Percentiles rank a stretch among this genome's conserved stretches.
Conservation (phyloP, 192 early-diverging fungal genomes). For the Coemansia sp. region DNA sequence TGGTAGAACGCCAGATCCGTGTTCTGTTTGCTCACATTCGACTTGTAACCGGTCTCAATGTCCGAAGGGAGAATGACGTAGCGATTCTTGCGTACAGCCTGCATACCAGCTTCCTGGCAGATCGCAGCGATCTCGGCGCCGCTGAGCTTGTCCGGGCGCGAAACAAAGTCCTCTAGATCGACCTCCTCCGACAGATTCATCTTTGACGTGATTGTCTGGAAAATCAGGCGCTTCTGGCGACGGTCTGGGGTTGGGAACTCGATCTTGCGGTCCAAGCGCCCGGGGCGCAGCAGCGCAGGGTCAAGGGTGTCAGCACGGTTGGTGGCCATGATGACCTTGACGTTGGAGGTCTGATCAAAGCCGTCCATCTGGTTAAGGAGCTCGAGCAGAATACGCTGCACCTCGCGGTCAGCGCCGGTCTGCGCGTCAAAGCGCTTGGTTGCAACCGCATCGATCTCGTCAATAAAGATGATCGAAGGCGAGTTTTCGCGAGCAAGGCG, state of each 20-base stretch:
- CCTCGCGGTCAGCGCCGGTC: slow-evolving; percentile 97
- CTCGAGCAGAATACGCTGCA: slow-evolving; percentile 96
- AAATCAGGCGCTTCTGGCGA: slow-evolving; percentile 95
- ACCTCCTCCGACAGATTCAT: slow-evolving; percentile 99
- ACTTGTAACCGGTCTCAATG: slow-evolving; percentile 94
- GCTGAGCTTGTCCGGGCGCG: slow-evolving; percentile 92
- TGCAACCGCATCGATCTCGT: slow-evolving; percentile 98
- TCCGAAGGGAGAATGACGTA: slow-evolving; percentile 95
- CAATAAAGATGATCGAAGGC: slow-evolving; percentile 97
- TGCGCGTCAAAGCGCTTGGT: slow-evolving; percentile 98
- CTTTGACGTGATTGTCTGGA: slow-evolving; percentile 90
- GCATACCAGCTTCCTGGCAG: slow-evolving; percentile 98
- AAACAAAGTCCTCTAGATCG: slow-evolving; percentile 97
- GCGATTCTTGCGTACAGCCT: slow-evolving; percentile 96
- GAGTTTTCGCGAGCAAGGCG: slow-evolving; percentile 95
- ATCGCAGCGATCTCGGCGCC: slow-evolving; percentile 98
- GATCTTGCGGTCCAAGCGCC: slow-evolving; percentile 96
- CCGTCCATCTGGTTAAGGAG: slow-evolving; percentile 99
- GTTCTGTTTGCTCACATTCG: slow-evolving; percentile 95
- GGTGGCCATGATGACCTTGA: slow-evolving; percentile 99
- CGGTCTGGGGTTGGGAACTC: slow-evolving; percentile 98
- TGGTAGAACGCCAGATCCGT: slow-evolving; percentile 96
- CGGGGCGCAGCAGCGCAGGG: slow-evolving; percentile 94
- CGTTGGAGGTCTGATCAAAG: slow-evolving; percentile 96
- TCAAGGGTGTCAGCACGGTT: slow-evolving; percentile 97